These are phyloP conservation scores for Rutstroemia sydowiana DNA, from an alignment of 2,329 filamentous ascomycete genomes.

Conservation along the genomic window DNA sequence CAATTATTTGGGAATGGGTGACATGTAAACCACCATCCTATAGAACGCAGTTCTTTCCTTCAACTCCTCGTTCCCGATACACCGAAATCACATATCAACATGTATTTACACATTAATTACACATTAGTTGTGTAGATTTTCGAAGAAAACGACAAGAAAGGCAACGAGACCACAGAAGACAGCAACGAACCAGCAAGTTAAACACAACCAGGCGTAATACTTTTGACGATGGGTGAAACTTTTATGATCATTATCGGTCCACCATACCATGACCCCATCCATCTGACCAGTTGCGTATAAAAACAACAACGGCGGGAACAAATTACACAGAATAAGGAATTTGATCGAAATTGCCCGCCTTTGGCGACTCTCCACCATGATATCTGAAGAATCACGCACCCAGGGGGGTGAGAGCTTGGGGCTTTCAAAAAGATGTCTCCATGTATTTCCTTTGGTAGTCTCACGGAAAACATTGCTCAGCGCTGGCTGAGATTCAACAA, in stretches of 20 bases:
- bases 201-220: constrained; percentile 16
- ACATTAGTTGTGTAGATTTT: neutral
- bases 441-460: constrained; percentile 7
- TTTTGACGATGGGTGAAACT: constrained; percentile 22
- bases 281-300: constrained; percentile 22
- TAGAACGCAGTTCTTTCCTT: no score
- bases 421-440: constrained; percentile 16
- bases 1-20: no score
- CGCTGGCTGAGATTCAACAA: constrained; percentile 10
- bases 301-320: constrained; percentile 25
- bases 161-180: constrained; percentile 17
- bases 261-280: constrained; percentile 23
- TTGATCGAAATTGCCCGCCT: constrained; percentile 20
- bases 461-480: neutral
- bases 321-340: constrained; percentile 20
- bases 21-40: no score
- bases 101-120: no score
- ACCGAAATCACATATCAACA: neutral
- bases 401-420: constrained; percentile 17
- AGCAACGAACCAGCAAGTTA: constrained; percentile 15
- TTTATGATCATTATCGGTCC: constrained; percentile 20
- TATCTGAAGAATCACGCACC: constrained; percentile 13
- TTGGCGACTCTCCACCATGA: constrained; percentile 10
- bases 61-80: neutral
- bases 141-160: constrained; percentile 15